Percentiles rank a stretch among this genome's conserved stretches.
phyloP scores from a whole-genome alignment of 352 stramenopile species.

The Thalassiosira exigua region DNA sequence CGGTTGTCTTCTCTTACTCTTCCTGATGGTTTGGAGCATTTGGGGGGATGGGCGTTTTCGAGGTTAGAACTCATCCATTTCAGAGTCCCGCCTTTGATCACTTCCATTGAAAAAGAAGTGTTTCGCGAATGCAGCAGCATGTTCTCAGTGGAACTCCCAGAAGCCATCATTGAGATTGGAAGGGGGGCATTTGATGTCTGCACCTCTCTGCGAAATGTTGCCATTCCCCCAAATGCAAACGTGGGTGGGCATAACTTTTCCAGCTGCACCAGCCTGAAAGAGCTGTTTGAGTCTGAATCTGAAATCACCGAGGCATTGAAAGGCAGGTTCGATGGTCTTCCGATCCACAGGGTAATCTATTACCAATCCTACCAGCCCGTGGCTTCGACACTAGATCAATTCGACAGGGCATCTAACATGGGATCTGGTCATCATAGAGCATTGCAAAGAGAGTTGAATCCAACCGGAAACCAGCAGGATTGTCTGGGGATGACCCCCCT shows the following conservation, averaged over 20 bases:
- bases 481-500: slow-evolving; percentile 41
- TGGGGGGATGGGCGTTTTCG: not conserved
- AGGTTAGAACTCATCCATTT: not conserved
- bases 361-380: slow-evolving; percentile 11
- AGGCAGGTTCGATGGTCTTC: slow-evolving; percentile 15
- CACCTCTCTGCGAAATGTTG: slow-evolving; percentile 1
- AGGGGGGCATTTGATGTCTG: not conserved
- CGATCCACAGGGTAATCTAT: slow-evolving; percentile 5
- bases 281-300: not conserved
- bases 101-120: too few species aligned
- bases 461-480: slow-evolving; percentile 15
- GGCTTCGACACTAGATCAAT: not conserved
- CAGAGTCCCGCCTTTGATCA: not conserved
- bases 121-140: not conserved
- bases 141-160: not conserved
- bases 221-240: not conserved
- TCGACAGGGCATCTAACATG: too few species aligned
- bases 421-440: too few species aligned
- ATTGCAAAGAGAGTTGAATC: not conserved
- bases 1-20: not conserved
- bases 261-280: not conserved
- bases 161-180: not conserved
- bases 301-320: slow-evolving; percentile 5
- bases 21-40: slow-evolving; percentile 5
- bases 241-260: too few species aligned